Conservation (phyloP, 164 flowering plant genomes). For the Euptelea pleiosperma region DNA sequence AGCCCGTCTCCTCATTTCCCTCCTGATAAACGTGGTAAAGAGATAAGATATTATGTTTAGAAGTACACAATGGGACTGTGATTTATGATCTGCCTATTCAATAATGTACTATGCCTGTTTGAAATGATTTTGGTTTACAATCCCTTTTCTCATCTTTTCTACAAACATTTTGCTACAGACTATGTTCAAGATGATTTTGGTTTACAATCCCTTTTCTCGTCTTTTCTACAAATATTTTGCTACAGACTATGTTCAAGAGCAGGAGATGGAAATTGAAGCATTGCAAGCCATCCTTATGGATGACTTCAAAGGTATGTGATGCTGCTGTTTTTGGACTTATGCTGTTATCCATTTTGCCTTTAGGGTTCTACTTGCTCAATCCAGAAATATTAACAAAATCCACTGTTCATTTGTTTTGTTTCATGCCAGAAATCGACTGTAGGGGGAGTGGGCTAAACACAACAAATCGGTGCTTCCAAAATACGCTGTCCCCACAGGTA, state of each 20-base stretch:
- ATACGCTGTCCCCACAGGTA: constrained; percentile 74
- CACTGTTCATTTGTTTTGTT: constrained; percentile 8
- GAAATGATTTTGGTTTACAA: no score
- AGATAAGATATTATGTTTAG: no score
- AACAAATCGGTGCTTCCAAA: constrained; percentile 71
- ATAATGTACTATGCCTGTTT: no score
- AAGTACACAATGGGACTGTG: no score
- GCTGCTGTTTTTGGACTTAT: background rate
- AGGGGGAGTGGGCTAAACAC: constrained; percentile 79
- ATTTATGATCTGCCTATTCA: no score
- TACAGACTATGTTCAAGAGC: constrained; percentile 81
- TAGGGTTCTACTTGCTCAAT: background rate
- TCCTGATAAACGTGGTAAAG: no score
- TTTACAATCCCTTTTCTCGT: no score
- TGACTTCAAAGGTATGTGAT: constrained; percentile 73
- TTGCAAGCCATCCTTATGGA: constrained; percentile 92
- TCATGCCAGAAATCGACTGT: constrained; percentile 79
- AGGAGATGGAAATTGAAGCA: constrained; percentile 98
- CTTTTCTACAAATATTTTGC: no score
- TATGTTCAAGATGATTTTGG: no score
- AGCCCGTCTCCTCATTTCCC: no score
- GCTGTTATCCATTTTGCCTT: background rate
- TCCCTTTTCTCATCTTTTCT: no score
- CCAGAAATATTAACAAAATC: background rate
- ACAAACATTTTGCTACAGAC: no score